Evolutionary conservation across 1,139 yeast species (phyloP), one percentile per base, ranked within the genome.

Genomic region (Saccharomycopsis phalli): DNA sequence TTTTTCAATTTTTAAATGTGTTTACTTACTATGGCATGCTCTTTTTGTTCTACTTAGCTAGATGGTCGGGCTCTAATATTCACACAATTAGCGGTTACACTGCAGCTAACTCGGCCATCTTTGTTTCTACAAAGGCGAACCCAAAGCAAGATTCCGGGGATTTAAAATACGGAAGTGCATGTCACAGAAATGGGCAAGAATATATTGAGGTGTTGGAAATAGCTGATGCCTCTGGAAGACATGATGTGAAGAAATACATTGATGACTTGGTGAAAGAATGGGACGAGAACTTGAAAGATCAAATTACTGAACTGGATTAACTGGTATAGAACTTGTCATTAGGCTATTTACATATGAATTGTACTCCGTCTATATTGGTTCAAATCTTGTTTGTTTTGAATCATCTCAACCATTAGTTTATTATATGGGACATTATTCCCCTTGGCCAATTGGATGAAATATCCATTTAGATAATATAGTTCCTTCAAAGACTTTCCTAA

Each of bases 11-110:
- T 50, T 69, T 93, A 57, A 86, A 86, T 55, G 60, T 81, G 6
- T 66, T 87, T 57, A 78, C 94, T 1, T 83, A 76, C 55, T 76
- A 81, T 49, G 94, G 94, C 7, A 91, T 91, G 97, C 56, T 87
- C 48, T 49, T 76, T 36, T 64, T 87, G 56, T 91, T 93, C 56
- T 87, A 86, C 56, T 34, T 87, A n/a, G 94, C 95, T 13, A 69
- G 97, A 50, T 65, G 70, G 50, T 57, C 77, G 31, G 98, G 97
- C 1, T 81, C 94, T 4, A 80, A 81, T 8, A 81, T 87, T 74
- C 95, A 91, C 56, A 83, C 82, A 53, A 83, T 91, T 36, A 71
- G 80, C 29, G 95, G 97, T 1, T 83, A 86, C 59, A 75, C 68
- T 18, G 97, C 94, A 11, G 95, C 97, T 3, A 81, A 81, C 55